phyloP scores from a whole-genome alignment of 768 basidiomycete genomes.

The Russula ochroleuca region DNA sequence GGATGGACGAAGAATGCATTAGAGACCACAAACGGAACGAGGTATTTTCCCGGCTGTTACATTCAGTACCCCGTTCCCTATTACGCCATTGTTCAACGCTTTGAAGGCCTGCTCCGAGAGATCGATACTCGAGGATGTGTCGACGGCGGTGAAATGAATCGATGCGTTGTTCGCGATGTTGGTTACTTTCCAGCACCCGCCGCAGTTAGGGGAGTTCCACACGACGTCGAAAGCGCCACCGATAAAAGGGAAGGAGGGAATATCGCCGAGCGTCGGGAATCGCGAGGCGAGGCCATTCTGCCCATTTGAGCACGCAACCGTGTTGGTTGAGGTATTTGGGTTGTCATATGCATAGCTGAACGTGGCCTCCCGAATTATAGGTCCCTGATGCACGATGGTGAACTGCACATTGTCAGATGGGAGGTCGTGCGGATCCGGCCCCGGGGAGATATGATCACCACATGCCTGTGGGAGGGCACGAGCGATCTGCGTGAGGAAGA shows the following conservation, averaged over 20 bases:
- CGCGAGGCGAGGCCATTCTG: constrained; percentile 45
- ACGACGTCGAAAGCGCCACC: constrained; percentile 50
- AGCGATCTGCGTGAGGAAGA: constrained; percentile 1
- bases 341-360: constrained; percentile 54
- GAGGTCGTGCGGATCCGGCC: background rate
- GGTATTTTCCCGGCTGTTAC: constrained; percentile 32
- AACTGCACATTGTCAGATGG: background rate
- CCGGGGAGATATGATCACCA: background rate
- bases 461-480: constrained; percentile 7
- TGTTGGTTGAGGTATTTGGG: constrained; percentile 36
- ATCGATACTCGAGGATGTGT: constrained; percentile 44
- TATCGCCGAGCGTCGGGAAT: constrained; percentile 46
- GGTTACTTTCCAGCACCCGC: constrained; percentile 56
- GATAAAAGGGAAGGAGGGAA: constrained; percentile 58
- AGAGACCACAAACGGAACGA: constrained; percentile 29
- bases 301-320: constrained; percentile 51
- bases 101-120: constrained; percentile 35
- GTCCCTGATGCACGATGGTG: background rate
- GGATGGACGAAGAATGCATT: background rate
- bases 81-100: constrained; percentile 32
- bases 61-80: constrained; percentile 29
- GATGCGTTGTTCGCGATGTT: constrained; percentile 40
- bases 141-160: constrained; percentile 51
- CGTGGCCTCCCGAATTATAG: constrained; percentile 12
- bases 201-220: constrained; percentile 52